phyloP scores from a whole-genome alignment of 441 rosid genomes.

The Jatropha podagrica region DNA sequence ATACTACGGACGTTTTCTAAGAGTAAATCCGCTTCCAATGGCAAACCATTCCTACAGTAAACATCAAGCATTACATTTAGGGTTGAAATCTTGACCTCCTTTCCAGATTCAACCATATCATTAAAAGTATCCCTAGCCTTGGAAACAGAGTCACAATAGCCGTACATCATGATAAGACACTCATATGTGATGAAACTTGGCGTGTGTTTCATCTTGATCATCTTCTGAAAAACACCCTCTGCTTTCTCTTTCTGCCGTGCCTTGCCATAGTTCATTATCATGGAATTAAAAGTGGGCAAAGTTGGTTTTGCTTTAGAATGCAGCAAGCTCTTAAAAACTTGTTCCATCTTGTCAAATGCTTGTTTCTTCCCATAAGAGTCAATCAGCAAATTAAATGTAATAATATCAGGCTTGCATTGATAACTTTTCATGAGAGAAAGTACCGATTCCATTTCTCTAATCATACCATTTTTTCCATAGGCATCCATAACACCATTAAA shows the following conservation, averaged over 20 bases:
- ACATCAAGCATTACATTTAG: slow-evolving; percentile 69
- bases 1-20: slow-evolving; percentile 40
- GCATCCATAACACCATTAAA: slow-evolving; percentile 95
- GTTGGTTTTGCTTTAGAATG: slow-evolving; percentile 81
- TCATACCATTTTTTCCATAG: slow-evolving; percentile 90
- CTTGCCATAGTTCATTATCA: slow-evolving; percentile 86
- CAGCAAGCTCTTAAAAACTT: slow-evolving; percentile 72
- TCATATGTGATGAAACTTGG: slow-evolving; percentile 74
- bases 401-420: slow-evolving; percentile 75
- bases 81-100: slow-evolving; percentile 61
- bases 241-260: slow-evolving; percentile 76
- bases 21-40: slow-evolving; percentile 66
- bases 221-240: slow-evolving; percentile 53
- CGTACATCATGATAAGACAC: slow-evolving; percentile 77
- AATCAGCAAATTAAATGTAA: slow-evolving; percentile 77
- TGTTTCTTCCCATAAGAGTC: slow-evolving; percentile 87
- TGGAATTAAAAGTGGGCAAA: slow-evolving; percentile 83
- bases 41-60: slow-evolving; percentile 63
- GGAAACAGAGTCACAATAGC: slow-evolving; percentile 67
- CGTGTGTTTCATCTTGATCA: slow-evolving; percentile 62
- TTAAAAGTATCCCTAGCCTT: slow-evolving; percentile 71
- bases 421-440: slow-evolving; percentile 72
- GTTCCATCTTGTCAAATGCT: slow-evolving; percentile 93
- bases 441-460: slow-evolving; percentile 77
- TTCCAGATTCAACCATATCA: slow-evolving; percentile 50